phyloP scores from a whole-genome alignment of 2,329 filamentous ascomycete species.

The Curvularia sp. region DNA sequence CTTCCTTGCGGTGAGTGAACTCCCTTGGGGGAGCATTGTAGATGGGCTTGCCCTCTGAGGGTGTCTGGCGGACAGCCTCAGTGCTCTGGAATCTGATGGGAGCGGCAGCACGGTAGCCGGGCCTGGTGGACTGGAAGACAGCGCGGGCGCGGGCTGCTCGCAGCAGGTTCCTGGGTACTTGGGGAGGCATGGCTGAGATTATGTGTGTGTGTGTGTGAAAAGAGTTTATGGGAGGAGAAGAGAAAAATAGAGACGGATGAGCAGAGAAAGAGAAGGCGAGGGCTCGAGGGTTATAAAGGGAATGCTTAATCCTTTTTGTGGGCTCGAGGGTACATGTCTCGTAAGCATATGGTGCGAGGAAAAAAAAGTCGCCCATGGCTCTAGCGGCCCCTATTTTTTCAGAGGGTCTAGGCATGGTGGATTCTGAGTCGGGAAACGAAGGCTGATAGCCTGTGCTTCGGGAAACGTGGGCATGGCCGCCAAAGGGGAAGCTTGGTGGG shows the following conservation, averaged over 20 bases:
- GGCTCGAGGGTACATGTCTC: constrained; percentile 11
- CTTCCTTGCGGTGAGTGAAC: constrained; percentile 13
- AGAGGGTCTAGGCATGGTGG: constrained; percentile 21
- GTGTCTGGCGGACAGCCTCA: constrained; percentile 16
- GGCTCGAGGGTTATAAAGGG: constrained; percentile 12
- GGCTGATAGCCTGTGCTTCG: constrained; percentile 21
- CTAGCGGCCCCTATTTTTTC: constrained; percentile 20
- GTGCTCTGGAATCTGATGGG: constrained; percentile 20
- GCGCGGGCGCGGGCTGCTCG: constrained; percentile 20
- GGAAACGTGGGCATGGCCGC: constrained; percentile 17
- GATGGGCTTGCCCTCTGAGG: constrained; percentile 8
- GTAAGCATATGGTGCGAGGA: constrained; percentile 11
- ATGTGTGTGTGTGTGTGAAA: neutral
- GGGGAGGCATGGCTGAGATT: constrained; percentile 17
- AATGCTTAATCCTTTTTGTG: constrained; percentile 19
- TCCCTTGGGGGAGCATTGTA: constrained; percentile 16
- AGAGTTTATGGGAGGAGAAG: constrained; percentile 1
- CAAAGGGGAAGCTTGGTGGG: constrained; percentile 5
- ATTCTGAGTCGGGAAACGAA: constrained; percentile 19
- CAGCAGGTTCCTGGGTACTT: constrained; percentile 22
- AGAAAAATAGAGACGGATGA: constrained; percentile 7
- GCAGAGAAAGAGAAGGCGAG: constrained; percentile 3
- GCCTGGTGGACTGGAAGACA: constrained; percentile 21
- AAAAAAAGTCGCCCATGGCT: constrained; percentile 16
- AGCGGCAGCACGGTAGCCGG: constrained; percentile 9